Base-by-base conservation (phyloP, 139 green algal genomes). In the Zygnema cylindricum region DNA sequence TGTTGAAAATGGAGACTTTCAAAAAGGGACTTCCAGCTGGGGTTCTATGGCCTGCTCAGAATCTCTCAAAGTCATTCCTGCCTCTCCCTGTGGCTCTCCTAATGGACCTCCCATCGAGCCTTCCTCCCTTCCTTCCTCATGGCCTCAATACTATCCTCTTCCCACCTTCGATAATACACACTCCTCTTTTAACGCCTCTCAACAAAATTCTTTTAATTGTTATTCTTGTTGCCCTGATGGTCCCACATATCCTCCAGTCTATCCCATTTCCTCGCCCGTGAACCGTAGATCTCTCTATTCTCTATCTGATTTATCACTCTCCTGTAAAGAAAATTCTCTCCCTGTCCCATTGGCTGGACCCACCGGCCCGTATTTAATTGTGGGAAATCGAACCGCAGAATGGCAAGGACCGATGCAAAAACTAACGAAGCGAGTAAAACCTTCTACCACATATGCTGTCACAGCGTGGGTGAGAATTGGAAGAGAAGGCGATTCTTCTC, bases 401-500 rank as follows among this genome's bases (percentile, higher is more conserved):
- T 88, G 83, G 83, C 43, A 78, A 23, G 83, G 83, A 32, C 83
- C 69, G 32, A 38, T 35, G 41, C 83, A 88, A 76, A 43, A 55
- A 35, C 55, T 88, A 0, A 43, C 69, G 33, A 11, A 23, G 55
- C 40, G 33, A 32, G 33, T 87, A 32, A 69, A 82, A 30, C 82
- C 36, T 39, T 82, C 55, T 33, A 32, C 49, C 25, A 82, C 83
- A 23, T 88, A 88, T 63, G 69, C 69, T 69, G 83, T 82, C 22
- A 84, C 42, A 39, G 57, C 83, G 83, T 88, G 83, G 83, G 83
- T 88, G 16, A 41, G 25, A 33, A 33, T 88, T 32, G 57, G 82
- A 2, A n/a, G n/a, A n/a, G 39, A 1, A 49, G 49, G 82, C 7
- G 82, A 82, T 23, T 54, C 49, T 1, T 1, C 1, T 30, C 22